A percentile compares a stretch with the other conserved stretches of the same genome.
Evolutionary conservation across 2,329 filamentous ascomycete genomes (phyloP).

Genomic region (Aplosporella prunicola): DNA sequence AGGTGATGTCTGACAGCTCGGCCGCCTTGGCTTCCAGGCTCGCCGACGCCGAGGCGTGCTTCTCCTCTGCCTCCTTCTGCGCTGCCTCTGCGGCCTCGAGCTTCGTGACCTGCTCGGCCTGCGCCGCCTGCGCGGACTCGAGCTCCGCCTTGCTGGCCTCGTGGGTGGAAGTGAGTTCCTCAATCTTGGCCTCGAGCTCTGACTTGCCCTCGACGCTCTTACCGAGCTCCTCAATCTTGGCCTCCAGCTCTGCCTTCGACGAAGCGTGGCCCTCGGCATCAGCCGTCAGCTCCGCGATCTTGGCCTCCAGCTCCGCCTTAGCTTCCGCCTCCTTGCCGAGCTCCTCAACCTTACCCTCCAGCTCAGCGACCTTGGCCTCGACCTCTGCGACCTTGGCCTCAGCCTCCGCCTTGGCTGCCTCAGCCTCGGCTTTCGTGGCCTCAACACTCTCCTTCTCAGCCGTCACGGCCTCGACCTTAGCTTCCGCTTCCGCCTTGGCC

Average conservation of each 20-base stretch:
- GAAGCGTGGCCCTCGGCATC: conserved; percentile 6
- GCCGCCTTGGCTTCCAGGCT: conserved; percentile 1
- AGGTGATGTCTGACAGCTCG: not conserved
- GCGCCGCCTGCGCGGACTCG: conserved; percentile 8
- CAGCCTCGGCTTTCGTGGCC: conserved; percentile 6
- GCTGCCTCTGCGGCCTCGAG: conserved; percentile 6
- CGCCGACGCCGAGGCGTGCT: too few relatives aligned
- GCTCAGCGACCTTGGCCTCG: conserved; percentile 18
- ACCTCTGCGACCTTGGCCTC: conserved; percentile 14
- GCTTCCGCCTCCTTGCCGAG: conserved; percentile 8
- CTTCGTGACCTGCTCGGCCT: conserved; percentile 9
- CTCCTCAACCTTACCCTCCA: conserved; percentile 12
- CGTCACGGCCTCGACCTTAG: conserved; percentile 12
- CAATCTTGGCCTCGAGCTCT: conserved; percentile 11
- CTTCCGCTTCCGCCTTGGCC: conserved; percentile 2
- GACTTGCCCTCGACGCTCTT: conserved; percentile 8
- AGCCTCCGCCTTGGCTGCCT: conserved; percentile 21
- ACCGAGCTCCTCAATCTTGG: conserved; percentile 4
- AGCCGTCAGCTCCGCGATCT: conserved; percentile 7
- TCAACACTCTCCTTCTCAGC: conserved; percentile 16
- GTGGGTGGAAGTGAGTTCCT: conserved; percentile 3
- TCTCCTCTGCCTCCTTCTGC: conserved; percentile 6
- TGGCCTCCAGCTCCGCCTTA: conserved; percentile 5
- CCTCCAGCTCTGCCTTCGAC: conserved; percentile 10
- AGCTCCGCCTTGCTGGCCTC: conserved; percentile 7